Evolutionary conservation across 495 filamentous ascomycete species (phyloP), one percentile per base, ranked within the genome.

Genomic region (Pseudoneurospora amorphoporcata): DNA sequence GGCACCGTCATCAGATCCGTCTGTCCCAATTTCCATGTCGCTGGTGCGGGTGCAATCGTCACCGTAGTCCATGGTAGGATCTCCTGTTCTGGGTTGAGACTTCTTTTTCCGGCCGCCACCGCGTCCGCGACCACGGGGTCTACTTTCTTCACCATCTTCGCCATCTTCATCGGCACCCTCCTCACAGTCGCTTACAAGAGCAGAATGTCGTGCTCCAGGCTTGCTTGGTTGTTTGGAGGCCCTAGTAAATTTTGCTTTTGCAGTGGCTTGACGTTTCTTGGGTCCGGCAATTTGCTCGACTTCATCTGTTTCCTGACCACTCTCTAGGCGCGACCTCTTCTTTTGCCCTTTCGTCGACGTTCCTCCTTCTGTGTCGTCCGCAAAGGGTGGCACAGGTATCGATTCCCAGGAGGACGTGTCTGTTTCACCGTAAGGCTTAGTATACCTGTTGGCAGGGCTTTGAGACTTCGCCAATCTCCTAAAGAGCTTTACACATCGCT

Each of bases 41-140:
- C 82, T 84, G 0, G 84, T 84, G n/a, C 83, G 79, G 8, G 74
- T 81, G 74, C 84, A 86, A 72, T 84, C 83, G 71, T 86, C 84
- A 9, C 84, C 84, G 65, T 81, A 65, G 42, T 86, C 84, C 17
- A 83, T 81, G 40, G 81, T 77, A 41, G 81, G 75, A 69, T 82
- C 81, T 70, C 81, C 76, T 40, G 72, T 76, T 58, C 74, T 76
- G 38, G 73, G 40, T 37, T 72, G 74, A 37, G 69, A n/a, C 53
- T 39, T 37, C 70, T 74, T 75, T 19, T 72, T 71, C 29, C 75
- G 69, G 40, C 73, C 39, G 42, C 29, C 47, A 35, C 69, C 40
- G 37, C 68, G 38, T n/a, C 61, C 45, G 12, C 72, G 65, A 47
- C 58, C 43, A 39, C 12, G 69, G 12, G 71, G 19, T 3, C 69